These are phyloP conservation scores for Calophaca sinica DNA, from an alignment of 306 rosid species.

Conservation along the genomic window DNA sequence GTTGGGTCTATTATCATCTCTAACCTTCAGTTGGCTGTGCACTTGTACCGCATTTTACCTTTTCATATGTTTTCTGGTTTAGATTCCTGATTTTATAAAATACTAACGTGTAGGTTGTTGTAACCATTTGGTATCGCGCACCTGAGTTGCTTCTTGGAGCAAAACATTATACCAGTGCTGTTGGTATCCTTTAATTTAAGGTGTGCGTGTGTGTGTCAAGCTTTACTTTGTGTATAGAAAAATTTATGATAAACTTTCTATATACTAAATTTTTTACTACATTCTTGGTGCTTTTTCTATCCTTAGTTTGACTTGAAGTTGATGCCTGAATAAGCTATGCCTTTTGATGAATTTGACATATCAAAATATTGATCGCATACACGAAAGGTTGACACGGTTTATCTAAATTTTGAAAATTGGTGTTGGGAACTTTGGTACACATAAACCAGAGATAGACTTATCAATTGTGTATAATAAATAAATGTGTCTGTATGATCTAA, in stretches of 20 bases:
- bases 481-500: conserved; percentile 20
- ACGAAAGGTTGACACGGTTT: conserved; percentile 37
- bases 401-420: conserved; percentile 6
- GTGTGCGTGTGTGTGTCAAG: not conserved
- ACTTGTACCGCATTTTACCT: conserved; percentile 4
- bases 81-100: conserved; percentile 38
- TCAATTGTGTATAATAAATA: conserved; percentile 28
- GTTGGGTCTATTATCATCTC: conserved; percentile 25
- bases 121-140: conserved; percentile 99
- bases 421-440: conserved; percentile 34
- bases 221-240: conserved; percentile 35
- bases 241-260: conserved; percentile 6
- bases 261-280: not conserved
- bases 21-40: conserved; percentile 30
- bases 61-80: conserved; percentile 35
- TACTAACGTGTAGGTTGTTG: conserved; percentile 79
- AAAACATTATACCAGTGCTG: conserved; percentile 98
- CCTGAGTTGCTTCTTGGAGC: conserved; percentile 99
- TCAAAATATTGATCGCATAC: conserved; percentile 28
- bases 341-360: conserved; percentile 36
- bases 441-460: conserved; percentile 25
- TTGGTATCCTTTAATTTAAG: conserved; percentile 69
- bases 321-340: conserved; percentile 32
- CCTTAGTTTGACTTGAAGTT: conserved; percentile 32
- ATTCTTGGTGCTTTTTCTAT: conserved; percentile 24